phyloP scores from a whole-genome alignment of 2,329 filamentous ascomycete species.

The Leptosphaerulina australis region DNA sequence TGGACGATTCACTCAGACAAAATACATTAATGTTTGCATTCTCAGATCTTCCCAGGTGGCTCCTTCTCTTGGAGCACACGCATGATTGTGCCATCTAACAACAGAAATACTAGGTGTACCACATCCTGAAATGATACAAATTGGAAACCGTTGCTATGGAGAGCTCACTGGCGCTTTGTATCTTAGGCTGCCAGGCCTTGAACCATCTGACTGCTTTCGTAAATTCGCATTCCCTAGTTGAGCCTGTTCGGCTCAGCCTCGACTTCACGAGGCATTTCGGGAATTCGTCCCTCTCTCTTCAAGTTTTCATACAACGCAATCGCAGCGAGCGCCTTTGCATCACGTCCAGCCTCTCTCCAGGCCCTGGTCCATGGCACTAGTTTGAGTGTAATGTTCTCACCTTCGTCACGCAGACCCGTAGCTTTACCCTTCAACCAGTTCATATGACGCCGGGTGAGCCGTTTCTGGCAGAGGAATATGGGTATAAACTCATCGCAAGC shows the following conservation, averaged over 20 bases:
- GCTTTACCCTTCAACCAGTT: conserved; percentile 58
- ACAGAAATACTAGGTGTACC: background rate
- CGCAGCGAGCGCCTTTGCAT: conserved; percentile 63
- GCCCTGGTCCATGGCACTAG: conserved; percentile 58
- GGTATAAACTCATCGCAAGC: conserved; percentile 66
- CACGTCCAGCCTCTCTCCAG: conserved; percentile 61
- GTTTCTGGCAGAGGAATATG: conserved; percentile 62
- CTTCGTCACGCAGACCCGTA: conserved; percentile 61
- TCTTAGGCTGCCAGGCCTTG: background rate
- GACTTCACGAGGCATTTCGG: conserved; percentile 23
- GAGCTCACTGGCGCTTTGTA: no score
- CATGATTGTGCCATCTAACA: background rate
- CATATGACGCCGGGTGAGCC: conserved; percentile 56
- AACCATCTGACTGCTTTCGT: no score
- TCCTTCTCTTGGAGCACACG: background rate
- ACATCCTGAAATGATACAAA: no score
- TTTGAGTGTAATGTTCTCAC: conserved; percentile 65
- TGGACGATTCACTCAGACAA: background rate
- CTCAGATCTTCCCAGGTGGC: background rate
- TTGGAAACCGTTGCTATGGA: no score
- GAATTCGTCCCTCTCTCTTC: conserved; percentile 54
- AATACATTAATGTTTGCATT: background rate
- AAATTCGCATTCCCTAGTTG: background rate
- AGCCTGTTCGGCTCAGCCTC: conserved; percentile 19
- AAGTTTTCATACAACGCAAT: conserved; percentile 62